These are phyloP conservation scores for Medicago lupulina DNA, from an alignment of 306 rosid genomes.

Conservation along the genomic window DNA sequence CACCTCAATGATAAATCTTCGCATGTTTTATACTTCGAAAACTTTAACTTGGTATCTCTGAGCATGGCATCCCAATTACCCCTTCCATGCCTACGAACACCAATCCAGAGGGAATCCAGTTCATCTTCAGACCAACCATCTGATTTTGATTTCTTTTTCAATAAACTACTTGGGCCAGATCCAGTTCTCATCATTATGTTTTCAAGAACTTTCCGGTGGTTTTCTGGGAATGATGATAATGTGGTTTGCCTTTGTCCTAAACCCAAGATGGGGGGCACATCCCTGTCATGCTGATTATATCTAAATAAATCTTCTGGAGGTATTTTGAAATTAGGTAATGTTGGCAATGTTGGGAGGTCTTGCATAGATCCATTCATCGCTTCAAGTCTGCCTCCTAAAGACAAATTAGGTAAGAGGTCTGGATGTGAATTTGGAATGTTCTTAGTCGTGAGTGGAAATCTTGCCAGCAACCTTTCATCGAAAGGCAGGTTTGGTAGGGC, in stretches of 20 bases:
- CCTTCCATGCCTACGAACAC: conserved; percentile 97
- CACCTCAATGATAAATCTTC: conserved; percentile 86
- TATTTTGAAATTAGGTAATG: conserved; percentile 77
- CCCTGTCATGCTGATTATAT: conserved; percentile 78
- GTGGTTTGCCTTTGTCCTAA: conserved; percentile 72
- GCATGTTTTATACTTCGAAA: conserved; percentile 72
- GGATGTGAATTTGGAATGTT: conserved; percentile 63
- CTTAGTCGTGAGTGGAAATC: conserved; percentile 75
- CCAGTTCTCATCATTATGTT: conserved; percentile 98
- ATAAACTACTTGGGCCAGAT: conserved; percentile 59
- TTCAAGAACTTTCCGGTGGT: conserved; percentile 96
- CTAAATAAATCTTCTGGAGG: conserved; percentile 78
- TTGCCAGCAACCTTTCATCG: conserved; percentile 78
- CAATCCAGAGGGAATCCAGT: conserved; percentile 97
- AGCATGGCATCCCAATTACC: conserved; percentile 95
- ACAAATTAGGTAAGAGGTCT: conserved; percentile 78
- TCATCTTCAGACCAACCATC: conserved; percentile 98
- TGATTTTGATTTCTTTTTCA: conserved; percentile 68
- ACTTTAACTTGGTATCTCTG: conserved; percentile 83
- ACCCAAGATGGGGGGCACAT: conserved; percentile 70
- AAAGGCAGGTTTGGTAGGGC: conserved; percentile 75
- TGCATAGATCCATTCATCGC: conserved; percentile 64
- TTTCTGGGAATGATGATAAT: conserved; percentile 84
- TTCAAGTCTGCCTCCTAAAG: conserved; percentile 75
- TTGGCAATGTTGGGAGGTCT: conserved; percentile 73